Percentiles rank a stretch among this genome's conserved stretches.
phyloP scores from a whole-genome alignment of 148 eudicot species.

The Rhododendron kiyosumense region DNA sequence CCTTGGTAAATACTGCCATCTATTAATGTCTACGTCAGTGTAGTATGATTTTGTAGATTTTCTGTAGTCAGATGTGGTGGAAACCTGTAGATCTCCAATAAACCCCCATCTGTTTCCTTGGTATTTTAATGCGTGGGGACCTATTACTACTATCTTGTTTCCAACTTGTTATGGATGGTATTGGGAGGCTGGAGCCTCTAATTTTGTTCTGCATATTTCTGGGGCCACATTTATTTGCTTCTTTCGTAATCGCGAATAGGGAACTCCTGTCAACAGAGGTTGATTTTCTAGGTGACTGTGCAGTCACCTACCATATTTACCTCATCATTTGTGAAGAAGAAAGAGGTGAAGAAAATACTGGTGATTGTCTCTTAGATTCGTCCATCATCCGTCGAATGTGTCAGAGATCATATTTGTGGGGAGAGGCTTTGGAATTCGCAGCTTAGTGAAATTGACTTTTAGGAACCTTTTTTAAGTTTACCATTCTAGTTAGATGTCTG shows the following conservation, averaged over 20 bases:
- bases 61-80: not conserved
- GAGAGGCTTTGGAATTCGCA: not conserved
- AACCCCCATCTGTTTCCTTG: not conserved
- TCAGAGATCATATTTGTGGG: not conserved
- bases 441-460: not conserved
- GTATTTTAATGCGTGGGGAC: not conserved
- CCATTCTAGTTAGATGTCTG: not conserved
- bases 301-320: not conserved
- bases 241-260: not conserved
- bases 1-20: conserved; percentile 49
- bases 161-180: not conserved
- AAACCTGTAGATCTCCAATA: not conserved
- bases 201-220: not conserved
- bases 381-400: not conserved
- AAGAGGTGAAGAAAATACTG: not conserved
- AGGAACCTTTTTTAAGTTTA: not conserved
- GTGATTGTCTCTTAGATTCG: not conserved
- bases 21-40: not conserved
- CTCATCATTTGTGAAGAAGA: not conserved
- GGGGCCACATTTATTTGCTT: not conserved
- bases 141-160: not conserved
- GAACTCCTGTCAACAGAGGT: not conserved
- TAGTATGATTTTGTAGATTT: not conserved
- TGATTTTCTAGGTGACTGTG: not conserved
- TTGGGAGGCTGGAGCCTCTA: not conserved